A percentile compares a stretch with the other conserved stretches of the same genome.
These are phyloP conservation scores for Ochetophila trinervis DNA, from an alignment of 306 rosid species.

Conservation along the genomic window DNA sequence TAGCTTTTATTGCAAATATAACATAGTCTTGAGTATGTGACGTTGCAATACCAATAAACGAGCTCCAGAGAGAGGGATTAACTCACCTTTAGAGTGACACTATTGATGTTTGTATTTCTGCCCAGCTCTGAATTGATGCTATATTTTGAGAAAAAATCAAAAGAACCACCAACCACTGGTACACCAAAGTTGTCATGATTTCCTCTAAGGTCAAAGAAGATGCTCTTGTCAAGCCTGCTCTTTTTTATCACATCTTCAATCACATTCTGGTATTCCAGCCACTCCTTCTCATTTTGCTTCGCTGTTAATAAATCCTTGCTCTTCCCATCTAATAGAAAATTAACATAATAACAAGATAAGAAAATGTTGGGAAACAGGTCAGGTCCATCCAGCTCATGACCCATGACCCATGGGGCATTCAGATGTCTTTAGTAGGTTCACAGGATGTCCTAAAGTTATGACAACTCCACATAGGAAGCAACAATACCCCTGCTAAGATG, in stretches of 20 bases:
- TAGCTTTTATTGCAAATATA: conserved; percentile 10
- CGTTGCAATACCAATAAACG: not conserved
- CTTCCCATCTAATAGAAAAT: conserved; percentile 61
- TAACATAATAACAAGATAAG: not conserved
- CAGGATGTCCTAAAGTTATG: not conserved
- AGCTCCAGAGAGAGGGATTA: conserved; percentile 5
- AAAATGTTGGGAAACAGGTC: not conserved
- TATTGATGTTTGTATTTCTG: conserved; percentile 49
- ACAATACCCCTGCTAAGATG: not conserved
- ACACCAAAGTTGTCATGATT: conserved; percentile 93
- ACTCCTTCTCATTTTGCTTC: conserved; percentile 88
- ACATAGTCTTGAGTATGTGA: not conserved
- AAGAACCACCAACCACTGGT: conserved; percentile 61
- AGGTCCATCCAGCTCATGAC: not conserved
- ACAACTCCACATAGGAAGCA: not conserved
- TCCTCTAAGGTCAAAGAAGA: conserved; percentile 82
- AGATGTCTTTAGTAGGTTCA: not conserved
- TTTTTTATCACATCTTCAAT: conserved; percentile 61
- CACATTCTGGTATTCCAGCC: conserved; percentile 65
- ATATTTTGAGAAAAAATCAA: conserved; percentile 77
- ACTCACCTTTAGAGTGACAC: conserved; percentile 80
- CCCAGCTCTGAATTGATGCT: conserved; percentile 80
- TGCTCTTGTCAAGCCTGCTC: conserved; percentile 60
- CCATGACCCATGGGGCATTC: not conserved
- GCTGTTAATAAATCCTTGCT: conserved; percentile 82